A percentile compares a stretch with the other conserved stretches of the same genome.
Evolutionary conservation across 805 yeast species (phyloP).

Genomic region (Candida jianshihensis): DNA sequence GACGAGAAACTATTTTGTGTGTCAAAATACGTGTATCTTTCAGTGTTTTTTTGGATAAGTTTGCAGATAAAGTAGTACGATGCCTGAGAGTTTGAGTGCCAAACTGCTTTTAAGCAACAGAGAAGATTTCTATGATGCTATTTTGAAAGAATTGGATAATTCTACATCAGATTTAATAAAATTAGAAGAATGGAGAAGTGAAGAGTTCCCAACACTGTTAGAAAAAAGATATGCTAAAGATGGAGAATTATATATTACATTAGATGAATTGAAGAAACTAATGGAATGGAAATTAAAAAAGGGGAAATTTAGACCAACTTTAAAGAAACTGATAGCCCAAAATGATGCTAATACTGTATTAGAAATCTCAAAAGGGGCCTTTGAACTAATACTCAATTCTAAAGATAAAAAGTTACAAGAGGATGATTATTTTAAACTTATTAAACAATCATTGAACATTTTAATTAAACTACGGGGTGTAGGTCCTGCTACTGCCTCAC

Average conservation of each 20-base stretch:
- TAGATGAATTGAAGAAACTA: slow-evolving; percentile 16
- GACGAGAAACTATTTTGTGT: too few relatives aligned
- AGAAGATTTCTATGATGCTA: slow-evolving; percentile 3
- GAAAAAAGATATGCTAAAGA: slow-evolving; percentile 2
- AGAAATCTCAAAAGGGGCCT: slow-evolving; percentile 8
- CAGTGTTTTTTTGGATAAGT: too few relatives aligned
- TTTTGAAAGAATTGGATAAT: slow-evolving; percentile 6
- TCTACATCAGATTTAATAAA: slow-evolving; percentile 3
- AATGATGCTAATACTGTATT: slow-evolving; percentile 12
- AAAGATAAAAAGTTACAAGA: background rate
- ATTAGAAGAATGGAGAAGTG: slow-evolving; percentile 18
- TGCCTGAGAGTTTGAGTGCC: too few relatives aligned
- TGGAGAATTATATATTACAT: slow-evolving; percentile 3
- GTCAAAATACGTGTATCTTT: too few relatives aligned
- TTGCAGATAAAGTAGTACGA: too few relatives aligned
- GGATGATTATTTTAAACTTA: slow-evolving; percentile 6
- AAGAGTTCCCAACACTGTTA: slow-evolving; percentile 6
- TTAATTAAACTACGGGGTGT: slow-evolving; percentile 17
- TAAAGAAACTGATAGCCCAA: slow-evolving; percentile 16
- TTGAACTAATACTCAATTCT: slow-evolving; percentile 4
- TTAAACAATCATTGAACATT: slow-evolving; percentile 6
- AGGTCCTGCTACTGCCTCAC: slow-evolving; percentile 23
- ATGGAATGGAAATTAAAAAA: slow-evolving; percentile 22
- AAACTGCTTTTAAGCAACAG: slow-evolving; percentile 2
- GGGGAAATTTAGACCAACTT: slow-evolving; percentile 22